Evolutionary conservation across 345 rosid genomes (phyloP).

Genomic region (Brassica napus): DNA sequence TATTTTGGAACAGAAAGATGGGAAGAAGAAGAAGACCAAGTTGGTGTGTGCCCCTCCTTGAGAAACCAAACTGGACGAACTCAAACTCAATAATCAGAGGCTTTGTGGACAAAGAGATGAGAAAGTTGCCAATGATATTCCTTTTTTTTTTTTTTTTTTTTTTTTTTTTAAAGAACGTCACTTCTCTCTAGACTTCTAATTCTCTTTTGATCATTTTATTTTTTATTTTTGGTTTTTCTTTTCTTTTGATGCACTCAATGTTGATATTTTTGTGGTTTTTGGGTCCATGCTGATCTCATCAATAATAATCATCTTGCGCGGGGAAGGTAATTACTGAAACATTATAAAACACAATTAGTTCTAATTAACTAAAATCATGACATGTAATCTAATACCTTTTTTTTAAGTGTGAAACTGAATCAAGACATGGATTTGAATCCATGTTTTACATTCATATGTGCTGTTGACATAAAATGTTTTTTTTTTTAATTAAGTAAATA

Average conservation of each 20-base stretch:
- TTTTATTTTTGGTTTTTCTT: background rate
- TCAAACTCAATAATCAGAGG: slow-evolving; percentile 5
- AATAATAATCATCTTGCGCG: background rate
- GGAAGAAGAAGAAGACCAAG: background rate
- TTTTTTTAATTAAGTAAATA: background rate
- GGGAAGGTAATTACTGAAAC: slow-evolving; percentile 1
- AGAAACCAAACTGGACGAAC: background rate
- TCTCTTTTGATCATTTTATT: background rate
- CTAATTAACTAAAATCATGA: background rate
- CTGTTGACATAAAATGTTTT: background rate
- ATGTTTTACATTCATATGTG: background rate
- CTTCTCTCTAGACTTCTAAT: slow-evolving; percentile 17
- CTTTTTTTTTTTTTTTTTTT: background rate
- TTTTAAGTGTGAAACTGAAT: background rate
- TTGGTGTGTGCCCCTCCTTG: background rate
- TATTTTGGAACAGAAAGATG: background rate
- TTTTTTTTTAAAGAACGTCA: background rate
- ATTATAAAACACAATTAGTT: background rate
- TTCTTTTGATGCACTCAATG: slow-evolving; percentile 5
- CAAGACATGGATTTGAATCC: background rate
- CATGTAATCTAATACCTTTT: background rate
- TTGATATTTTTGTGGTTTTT: background rate
- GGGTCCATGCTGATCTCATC: slow-evolving; percentile 11
- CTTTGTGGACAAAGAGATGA: background rate
- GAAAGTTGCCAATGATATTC: slow-evolving; percentile 5